phyloP scores from a whole-genome alignment of 148 eudicot species.

The Limonium bicolor region DNA sequence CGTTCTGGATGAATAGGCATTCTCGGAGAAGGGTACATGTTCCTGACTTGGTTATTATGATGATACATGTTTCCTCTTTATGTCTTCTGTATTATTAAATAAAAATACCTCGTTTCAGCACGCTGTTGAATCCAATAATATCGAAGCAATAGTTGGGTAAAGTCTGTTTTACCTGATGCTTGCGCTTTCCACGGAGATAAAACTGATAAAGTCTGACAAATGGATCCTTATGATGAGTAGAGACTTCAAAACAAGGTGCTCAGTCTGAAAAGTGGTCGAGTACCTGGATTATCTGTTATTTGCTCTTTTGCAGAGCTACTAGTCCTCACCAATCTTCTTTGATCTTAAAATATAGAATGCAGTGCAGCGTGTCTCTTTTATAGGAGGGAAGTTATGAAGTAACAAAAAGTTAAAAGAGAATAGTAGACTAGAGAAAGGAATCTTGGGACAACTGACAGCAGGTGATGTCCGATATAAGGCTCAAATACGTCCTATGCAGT shows the following conservation, averaged over 20 bases:
- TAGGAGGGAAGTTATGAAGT: slow-evolving; percentile 16
- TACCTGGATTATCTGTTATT: slow-evolving; percentile 12
- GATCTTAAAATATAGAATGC: slow-evolving; percentile 10
- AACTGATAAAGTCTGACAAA: background rate
- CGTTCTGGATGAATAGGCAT: slow-evolving; percentile 44
- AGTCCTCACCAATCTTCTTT: slow-evolving; percentile 10
- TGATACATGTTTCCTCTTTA: slow-evolving; percentile 33
- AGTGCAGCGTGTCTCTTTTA: slow-evolving; percentile 31
- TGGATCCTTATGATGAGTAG: background rate
- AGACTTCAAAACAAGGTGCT: background rate
- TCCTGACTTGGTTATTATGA: slow-evolving; percentile 43
- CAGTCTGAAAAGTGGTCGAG: slow-evolving; percentile 3
- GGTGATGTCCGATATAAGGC: slow-evolving; percentile 32
- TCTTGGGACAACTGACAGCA: slow-evolving; percentile 35
- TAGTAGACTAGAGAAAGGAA: slow-evolving; percentile 23
- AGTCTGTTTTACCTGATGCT: slow-evolving; percentile 3
- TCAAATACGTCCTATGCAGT: too few species aligned
- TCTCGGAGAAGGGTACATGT: slow-evolving; percentile 40
- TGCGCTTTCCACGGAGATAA: slow-evolving; percentile 3
- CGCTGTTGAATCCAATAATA: slow-evolving; percentile 5
- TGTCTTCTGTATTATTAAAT: too few species aligned
- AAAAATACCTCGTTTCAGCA: too few species aligned
- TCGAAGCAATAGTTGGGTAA: too few species aligned
- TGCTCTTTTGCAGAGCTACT: slow-evolving; percentile 12
- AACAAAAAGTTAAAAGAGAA: slow-evolving; percentile 24